phyloP scores from a whole-genome alignment of 2,329 filamentous ascomycete species.

The Scedosporium minutisporum region DNA sequence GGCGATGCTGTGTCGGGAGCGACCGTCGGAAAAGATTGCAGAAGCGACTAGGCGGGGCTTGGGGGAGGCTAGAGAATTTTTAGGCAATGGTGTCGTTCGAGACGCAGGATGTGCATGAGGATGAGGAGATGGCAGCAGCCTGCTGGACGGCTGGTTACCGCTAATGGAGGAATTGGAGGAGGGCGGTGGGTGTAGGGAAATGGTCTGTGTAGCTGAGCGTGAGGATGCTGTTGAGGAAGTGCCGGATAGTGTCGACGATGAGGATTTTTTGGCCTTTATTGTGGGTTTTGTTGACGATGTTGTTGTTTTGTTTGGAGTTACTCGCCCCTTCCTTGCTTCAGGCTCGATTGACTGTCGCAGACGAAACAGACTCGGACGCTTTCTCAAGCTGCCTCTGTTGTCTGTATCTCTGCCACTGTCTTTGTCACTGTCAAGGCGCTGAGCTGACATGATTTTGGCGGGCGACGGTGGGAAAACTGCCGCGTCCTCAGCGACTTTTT shows the following conservation, averaged over 20 bases:
- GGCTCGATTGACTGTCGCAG: neutral
- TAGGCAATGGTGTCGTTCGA: neutral
- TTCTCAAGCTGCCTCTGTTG: too few relatives aligned
- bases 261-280: constrained; percentile 4
- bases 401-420: too few relatives aligned
- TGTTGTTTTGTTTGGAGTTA: constrained; percentile 8
- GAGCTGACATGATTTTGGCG: neutral
- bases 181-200: neutral
- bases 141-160: neutral
- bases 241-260: constrained; percentile 3
- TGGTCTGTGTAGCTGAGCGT: neutral
- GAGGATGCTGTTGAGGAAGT: neutral
- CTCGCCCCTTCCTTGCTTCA: neutral
- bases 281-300: constrained; percentile 6
- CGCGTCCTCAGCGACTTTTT: constrained; percentile 4
- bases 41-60: constrained; percentile 2
- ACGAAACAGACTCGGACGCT: neutral
- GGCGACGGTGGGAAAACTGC: neutral
- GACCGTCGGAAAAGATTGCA: neutral
- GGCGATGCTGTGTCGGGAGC: constrained; percentile 4
- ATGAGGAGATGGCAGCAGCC: neutral
- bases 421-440: neutral
- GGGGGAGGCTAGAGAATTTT: constrained; percentile 1
- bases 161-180: neutral
- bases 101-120: neutral